A percentile compares a stretch with the other conserved stretches of the same genome.
Evolutionary conservation across 352 stramenopile species (phyloP).

Genomic region (Globisporangium apiculatum): DNA sequence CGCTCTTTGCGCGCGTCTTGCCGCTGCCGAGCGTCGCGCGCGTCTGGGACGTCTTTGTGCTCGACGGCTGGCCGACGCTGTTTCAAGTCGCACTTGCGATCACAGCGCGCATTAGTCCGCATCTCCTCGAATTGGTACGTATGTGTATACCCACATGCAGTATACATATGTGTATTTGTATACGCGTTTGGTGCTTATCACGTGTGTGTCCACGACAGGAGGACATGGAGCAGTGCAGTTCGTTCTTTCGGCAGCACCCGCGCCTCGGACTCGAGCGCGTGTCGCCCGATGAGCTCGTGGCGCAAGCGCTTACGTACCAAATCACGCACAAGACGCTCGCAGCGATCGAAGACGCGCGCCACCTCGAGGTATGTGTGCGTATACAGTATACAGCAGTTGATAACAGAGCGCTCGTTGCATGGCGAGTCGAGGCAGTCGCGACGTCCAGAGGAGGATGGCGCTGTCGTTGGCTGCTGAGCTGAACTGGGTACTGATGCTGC

Average conservation of each 20-base stretch:
- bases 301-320: slow-evolving; percentile 46
- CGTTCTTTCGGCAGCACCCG: slow-evolving; percentile 61
- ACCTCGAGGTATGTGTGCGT: slow-evolving; percentile 41
- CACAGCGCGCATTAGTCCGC: slow-evolving; percentile 41
- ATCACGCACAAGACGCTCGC: slow-evolving; percentile 51
- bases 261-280: slow-evolving; percentile 37
- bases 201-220: slow-evolving; percentile 6
- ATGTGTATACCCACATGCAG: no score
- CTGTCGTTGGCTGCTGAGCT: no score
- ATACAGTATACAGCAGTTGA: no score
- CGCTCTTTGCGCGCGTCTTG: slow-evolving; percentile 67
- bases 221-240: slow-evolving; percentile 71
- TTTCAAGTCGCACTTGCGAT: slow-evolving; percentile 67
- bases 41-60: slow-evolving; percentile 67
- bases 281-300: slow-evolving; percentile 31
- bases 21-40: slow-evolving; percentile 30
- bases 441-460: no score
- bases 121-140: slow-evolving; percentile 50
- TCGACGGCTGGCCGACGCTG: slow-evolving; percentile 76
- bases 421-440: no score
- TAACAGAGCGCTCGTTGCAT: no score
- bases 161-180: no score
- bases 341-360: slow-evolving; percentile 57
- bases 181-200: background rate
- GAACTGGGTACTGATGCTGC: background rate